Conservation (phyloP, 2,329 filamentous ascomycete genomes). For the Aspergillus flavus region DNA sequence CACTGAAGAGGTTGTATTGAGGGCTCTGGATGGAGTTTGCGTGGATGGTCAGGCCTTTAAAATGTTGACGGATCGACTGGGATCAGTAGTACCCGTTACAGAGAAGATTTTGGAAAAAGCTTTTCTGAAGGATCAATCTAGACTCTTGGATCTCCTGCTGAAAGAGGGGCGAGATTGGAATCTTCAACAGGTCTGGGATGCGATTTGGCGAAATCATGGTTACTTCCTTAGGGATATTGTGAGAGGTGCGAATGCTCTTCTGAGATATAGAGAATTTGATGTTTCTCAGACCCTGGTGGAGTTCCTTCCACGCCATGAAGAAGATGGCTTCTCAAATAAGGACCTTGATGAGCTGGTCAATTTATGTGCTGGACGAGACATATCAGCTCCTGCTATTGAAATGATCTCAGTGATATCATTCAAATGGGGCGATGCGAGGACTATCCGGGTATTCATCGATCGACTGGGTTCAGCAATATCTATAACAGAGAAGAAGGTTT, state of each 20-base stretch:
- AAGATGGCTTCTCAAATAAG: accelerated
- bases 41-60: background rate
- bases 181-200: background rate
- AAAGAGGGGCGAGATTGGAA: background rate
- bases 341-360: background rate
- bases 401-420: background rate
- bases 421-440: accelerated
- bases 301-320: background rate
- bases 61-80: background rate
- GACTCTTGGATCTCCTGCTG: background rate
- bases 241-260: background rate
- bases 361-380: background rate
- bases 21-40: background rate
- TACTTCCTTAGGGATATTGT: accelerated
- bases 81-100: background rate
- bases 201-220: background rate
- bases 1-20: background rate
- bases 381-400: background rate
- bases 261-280: background rate
- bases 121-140: background rate
- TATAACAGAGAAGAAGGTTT: background rate
- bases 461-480: background rate
- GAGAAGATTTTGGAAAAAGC: background rate
- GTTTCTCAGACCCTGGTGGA: background rate
- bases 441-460: background rate